Base-by-base conservation (phyloP, 306 rosid genomes). In the Fragaria nilgerrensis region DNA sequence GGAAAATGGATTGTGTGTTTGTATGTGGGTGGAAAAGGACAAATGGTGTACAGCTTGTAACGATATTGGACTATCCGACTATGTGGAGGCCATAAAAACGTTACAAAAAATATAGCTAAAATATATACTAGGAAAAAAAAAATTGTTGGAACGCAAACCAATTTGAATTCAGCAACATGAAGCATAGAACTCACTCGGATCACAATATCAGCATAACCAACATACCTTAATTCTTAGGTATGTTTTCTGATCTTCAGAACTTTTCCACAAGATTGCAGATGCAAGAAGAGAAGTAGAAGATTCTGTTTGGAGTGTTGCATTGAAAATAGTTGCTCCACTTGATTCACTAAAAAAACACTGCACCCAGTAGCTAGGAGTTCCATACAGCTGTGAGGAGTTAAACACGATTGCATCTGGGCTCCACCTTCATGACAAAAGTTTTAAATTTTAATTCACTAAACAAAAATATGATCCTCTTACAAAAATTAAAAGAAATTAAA, bases 331-430 rank as follows among this genome's bases (percentile, higher is more conserved):
- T 72, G 97, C 97, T 76, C 96, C 98, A 74, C 96, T 94, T 58
- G 98, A 89, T 83, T 84, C 90, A 0, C 76, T 5, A 70, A 94
- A 94, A 79, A 94, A 85, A 53, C 47, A 41, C 68, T 92, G 98
- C 85, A 92, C 84, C 97, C 97, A 94, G 72, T 92, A 92, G 86
- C 98, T 94, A 76, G 98, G 98, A 81, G 97, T 94, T 85, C 92
- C 98, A 52, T 90, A 94, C 67, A 25, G 65, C 71, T 84, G 92
- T 36, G 74, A 86, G 10, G 98, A 94, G 87, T 92, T 75, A 59
- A 94, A 94, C 44, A 94, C 98, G 37, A 94, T 94, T 74, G 96
- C 92, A 84, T 94, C 98, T 12, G 97, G 98, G 74, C 86, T 94
- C 98, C 97, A 92, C 79, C 98, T 85, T 85, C 45, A 83, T 43